Evolutionary conservation across 768 basidiomycete genomes (phyloP), one percentile per base, ranked within the genome.

Genomic region (Phaffia australis): DNA sequence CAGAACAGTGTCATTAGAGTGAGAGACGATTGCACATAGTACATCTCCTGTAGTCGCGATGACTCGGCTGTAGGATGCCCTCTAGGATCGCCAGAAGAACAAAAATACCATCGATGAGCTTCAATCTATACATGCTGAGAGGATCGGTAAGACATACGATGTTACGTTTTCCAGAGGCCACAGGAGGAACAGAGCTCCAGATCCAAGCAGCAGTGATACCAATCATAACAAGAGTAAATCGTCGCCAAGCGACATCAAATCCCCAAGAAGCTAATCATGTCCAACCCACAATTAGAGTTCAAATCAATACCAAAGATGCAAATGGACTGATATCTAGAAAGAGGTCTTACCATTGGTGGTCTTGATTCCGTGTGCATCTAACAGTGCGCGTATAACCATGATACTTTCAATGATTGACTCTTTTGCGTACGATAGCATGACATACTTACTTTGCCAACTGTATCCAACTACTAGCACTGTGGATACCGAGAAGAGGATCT

Each of bases 131-230:
- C 83, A 0, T 88, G 87, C 35, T 42, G 11, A 42, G 11, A 42
- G 11, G 6, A 42, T 42, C 35, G 11, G 35, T 11, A 0, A 82
- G 35, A 60, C 64, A 71, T 30, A 73, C 19, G 54, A 69, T 27
- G 14, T 47, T 18, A 21, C 47, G 27, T 49, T 60, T 52, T 15
- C 29, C 56, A 52, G 48, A 58, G 25, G 61, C 25, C 42, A 35
- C 60, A 56, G 56, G 64, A 52, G 60, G 69, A 19, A 69, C 65
- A 50, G 70, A 63, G 8, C 71, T 69, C 42, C 71, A 74, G 46
- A 72, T 56, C 88, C 87, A 89, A 2, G 89, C 89, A 18, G 85
- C 85, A 5, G 81, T 77, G 21, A 91, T 87, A 0, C 89, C 89
- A 11, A 79, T 79, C 1, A 81, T 77, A 1, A 91, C 89, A 9